These are phyloP conservation scores for Gracilariopsis chorda DNA, from an alignment of 23 red algal species.

Conservation along the genomic window DNA sequence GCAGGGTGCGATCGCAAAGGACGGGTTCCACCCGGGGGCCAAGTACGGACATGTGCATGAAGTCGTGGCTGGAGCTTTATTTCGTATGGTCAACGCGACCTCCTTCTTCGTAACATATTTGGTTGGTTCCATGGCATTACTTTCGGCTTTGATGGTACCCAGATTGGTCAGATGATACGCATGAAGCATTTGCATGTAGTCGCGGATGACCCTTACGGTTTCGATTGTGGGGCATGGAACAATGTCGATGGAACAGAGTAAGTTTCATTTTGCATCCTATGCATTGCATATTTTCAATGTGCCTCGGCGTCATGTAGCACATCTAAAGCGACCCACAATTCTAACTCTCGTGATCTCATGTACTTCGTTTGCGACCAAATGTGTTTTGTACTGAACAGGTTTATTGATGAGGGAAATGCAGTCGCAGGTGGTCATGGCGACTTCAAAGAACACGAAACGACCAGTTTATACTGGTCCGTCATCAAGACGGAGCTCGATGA, in stretches of 20 bases:
- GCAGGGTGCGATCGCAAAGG: conserved; percentile 46
- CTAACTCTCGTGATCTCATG: too few relatives aligned
- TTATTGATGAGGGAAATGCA: conserved; percentile 52
- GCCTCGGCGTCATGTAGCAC: too few relatives aligned
- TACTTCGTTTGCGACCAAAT: too few relatives aligned
- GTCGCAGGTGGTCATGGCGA: conserved; percentile 57
- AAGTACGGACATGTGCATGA: background rate
- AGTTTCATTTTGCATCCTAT: too few relatives aligned
- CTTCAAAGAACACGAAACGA: conserved; percentile 69
- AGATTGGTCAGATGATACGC: background rate
- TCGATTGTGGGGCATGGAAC: conserved; percentile 36
- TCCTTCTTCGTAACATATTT: conserved; percentile 36
- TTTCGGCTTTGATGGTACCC: conserved; percentile 13
- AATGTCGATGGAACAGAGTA: conserved; percentile 60
- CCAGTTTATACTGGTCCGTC: conserved; percentile 48
- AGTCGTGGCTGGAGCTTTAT: conserved; percentile 30
- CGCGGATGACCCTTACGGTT: conserved; percentile 11
- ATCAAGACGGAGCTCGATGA: conserved; percentile 40
- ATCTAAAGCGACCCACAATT: too few relatives aligned
- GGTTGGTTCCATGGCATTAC: conserved; percentile 44
- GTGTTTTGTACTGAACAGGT: conserved; percentile 6
- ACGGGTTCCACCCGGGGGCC: background rate
- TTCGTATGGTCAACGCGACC: conserved; percentile 26
- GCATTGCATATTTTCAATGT: too few relatives aligned
- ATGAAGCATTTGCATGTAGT: conserved; percentile 24